Base-by-base conservation (phyloP, 1,284 basidiomycete species). In the Marasmius oreades region DNA sequence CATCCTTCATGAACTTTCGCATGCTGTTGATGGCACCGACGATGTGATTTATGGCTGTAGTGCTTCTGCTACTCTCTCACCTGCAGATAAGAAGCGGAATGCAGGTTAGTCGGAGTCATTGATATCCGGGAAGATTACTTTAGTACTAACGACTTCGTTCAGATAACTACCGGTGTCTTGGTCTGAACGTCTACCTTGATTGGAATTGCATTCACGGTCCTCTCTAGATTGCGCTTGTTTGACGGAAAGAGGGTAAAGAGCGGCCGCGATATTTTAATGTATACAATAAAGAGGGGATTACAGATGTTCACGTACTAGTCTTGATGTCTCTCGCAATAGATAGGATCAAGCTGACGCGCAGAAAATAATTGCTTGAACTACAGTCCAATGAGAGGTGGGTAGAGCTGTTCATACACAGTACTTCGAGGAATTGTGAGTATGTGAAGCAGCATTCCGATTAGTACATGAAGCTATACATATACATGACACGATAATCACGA, bases 1-100 rank as follows among this genome's bases (percentile, higher is more conserved):
- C 22, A 45, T 62, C 3, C 53, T 62, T 34, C 61, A 62, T 47
- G 61, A 62, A 45, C 58, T 61, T 33, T 56, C 61, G 5, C 61
- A 62, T 33, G 61, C 61, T 6, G 56, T 55, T 34, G 23, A 46
- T 39, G 59, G 59, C 10, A 52, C 61, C 7, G 23, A 7, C 36
- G 61, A 62, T 39, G 51, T 60, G 7, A 52, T 51, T 14, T 62
- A 60, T 33, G 61, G 61, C 3, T 62, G 61, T 53, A 31, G 44
- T 42, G 52, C 52, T 2, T 51, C 45, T 20, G 53, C 56, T 11
- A 2, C 22, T 1, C 54, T 62, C 26, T 48, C 47, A 3, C 33
- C 37, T 28, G 53, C 39, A 2, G 37, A 58, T 52, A 62, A 62
- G 59, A 58, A 56, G 54, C 51, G 48, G 23, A 62, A 62, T 45